Evolutionary conservation across 2,329 filamentous ascomycete genomes (phyloP), one percentile per base, ranked within the genome.

Genomic region (Ceratocystis eucalypticola): DNA sequence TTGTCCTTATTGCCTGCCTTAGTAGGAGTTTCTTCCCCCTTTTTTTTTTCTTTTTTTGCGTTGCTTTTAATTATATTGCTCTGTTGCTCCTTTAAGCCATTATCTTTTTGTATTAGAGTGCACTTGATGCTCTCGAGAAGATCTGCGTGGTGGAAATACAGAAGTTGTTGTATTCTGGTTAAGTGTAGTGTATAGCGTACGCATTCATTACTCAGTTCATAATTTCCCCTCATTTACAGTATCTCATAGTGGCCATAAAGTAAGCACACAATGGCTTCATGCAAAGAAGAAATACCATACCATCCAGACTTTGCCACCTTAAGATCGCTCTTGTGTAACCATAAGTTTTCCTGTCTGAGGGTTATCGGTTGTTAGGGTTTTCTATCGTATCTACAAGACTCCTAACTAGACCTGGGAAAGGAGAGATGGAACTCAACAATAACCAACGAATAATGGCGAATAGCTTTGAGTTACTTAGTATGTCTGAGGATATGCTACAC

Each of bases 11-110:
- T 20, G 3, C 17, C 7, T n/a, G 8, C 33, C 20, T 20, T 66
- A 28, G 25, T 41, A 50, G 65, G 50, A 66, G 68, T 67, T 67
- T 63, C 66, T 69, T 69, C 69, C 69, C 64, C 61, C 62, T 57
- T 62, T 62, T 69, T 69, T 65, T 69, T 61, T 67, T 67, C 66
- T 68, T 69, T 69, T 70, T 65, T 61, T 63, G 57, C 62, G 63
- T 69, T 64, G 65, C 69, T 64, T 68, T 68, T 65, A 59, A 59
- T 59, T 59, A 12, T 25, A 28, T 45, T 50, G 28, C 8, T 55
- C 20, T 41, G 25, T 55, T 17, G 4, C 37, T 45, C 37, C 25
- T 12, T 65, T 57, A 15, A 53, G 17, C 46, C 5, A 5, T 25
- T 53, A 25, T 4, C 8, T 25, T 15, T 7, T 53, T 53, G 48